phyloP scores from a whole-genome alignment of 2,329 filamentous ascomycete species.

The Curvularia spicifera region DNA sequence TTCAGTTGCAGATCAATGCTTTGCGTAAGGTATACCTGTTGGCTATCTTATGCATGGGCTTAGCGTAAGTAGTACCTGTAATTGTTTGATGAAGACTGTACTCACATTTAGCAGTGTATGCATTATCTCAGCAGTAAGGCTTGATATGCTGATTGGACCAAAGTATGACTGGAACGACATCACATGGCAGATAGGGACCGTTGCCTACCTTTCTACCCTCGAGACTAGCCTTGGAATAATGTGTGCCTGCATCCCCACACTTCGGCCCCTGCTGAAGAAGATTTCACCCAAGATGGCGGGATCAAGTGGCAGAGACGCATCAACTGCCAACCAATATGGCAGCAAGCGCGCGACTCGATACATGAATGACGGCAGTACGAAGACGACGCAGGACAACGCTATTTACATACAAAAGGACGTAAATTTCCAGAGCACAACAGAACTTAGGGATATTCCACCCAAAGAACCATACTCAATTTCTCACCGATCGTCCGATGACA shows the following conservation, averaged over 20 bases:
- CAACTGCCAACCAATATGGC: not conserved
- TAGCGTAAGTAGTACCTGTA: not conserved
- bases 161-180: not conserved
- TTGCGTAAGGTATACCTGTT: not conserved
- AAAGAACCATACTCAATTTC: not conserved
- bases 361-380: not conserved
- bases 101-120: not conserved
- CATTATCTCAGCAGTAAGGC: slow-evolving; percentile 1
- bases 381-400: not conserved
- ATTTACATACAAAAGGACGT: slow-evolving; percentile 1
- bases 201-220: not conserved
- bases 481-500: not conserved
- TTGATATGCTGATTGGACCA: not conserved
- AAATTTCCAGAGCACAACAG: not conserved
- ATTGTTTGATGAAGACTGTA: not conserved
- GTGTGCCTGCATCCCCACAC: slow-evolving; percentile 1
- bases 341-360: not conserved
- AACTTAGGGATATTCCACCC: not conserved
- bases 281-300: not conserved
- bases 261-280: not conserved
- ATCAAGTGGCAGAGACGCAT: not conserved
- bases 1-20: not conserved
- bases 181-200: not conserved
- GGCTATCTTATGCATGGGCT: not conserved
- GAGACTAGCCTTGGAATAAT: slow-evolving; percentile 1